phyloP scores from a whole-genome alignment of 306 rosid species.

The Inga oerstediana region DNA sequence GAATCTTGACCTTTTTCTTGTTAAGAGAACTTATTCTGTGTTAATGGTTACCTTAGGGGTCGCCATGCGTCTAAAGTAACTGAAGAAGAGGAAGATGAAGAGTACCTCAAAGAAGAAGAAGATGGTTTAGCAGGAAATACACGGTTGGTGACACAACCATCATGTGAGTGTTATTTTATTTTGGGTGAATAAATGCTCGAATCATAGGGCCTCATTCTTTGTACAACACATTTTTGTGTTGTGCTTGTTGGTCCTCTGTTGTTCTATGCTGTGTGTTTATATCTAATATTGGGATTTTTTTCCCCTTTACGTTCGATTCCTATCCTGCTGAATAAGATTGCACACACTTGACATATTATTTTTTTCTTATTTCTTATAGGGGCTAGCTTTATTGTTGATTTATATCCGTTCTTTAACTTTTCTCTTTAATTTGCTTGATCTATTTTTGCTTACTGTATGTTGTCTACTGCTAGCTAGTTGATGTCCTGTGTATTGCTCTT shows the following conservation, averaged over 20 bases:
- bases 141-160: constrained; percentile 83
- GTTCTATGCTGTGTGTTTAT: background rate
- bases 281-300: background rate
- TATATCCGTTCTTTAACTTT: background rate
- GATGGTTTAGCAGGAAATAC: constrained; percentile 73
- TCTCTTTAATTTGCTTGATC: background rate
- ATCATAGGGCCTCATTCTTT: background rate
- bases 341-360: background rate
- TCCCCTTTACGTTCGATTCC: background rate
- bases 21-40: constrained; percentile 9
- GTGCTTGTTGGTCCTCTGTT: background rate
- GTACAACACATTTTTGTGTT: background rate
- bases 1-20: background rate
- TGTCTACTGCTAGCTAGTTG: background rate
- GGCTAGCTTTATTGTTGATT: background rate
- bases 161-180: constrained; percentile 55
- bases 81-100: constrained; percentile 99
- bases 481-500: background rate
- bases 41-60: constrained; percentile 60
- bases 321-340: background rate
- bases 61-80: constrained; percentile 98
- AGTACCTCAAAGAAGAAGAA: constrained; percentile 95
- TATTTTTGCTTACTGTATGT: background rate
- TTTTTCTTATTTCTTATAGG: background rate
- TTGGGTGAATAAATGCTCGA: background rate